A percentile compares a stretch with the other conserved stretches of the same genome.
phyloP scores from a whole-genome alignment of 2,329 filamentous ascomycete genomes.

The Microsporum ferrugineum region DNA sequence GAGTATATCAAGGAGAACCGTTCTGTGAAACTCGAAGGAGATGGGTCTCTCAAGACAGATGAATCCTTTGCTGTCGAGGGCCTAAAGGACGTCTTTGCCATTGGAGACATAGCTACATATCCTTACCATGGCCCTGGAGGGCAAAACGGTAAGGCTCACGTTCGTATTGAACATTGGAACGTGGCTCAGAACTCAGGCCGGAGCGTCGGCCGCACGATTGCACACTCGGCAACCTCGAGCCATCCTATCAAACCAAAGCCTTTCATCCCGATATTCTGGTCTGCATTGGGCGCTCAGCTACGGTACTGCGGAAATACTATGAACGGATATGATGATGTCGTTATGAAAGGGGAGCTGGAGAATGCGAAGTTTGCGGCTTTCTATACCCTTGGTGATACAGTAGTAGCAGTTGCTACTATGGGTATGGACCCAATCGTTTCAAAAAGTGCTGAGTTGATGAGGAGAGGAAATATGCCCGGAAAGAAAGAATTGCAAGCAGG shows the following conservation, averaged over 20 bases:
- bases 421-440: slow-evolving; percentile 75
- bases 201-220: slow-evolving; percentile 64
- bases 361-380: slow-evolving; percentile 79
- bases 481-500: slow-evolving; percentile 62
- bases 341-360: slow-evolving; percentile 64
- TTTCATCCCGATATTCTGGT: slow-evolving; percentile 96
- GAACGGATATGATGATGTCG: slow-evolving; percentile 73
- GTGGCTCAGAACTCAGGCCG: slow-evolving; percentile 90
- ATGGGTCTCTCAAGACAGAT: slow-evolving; percentile 76
- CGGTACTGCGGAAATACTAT: slow-evolving; percentile 85
- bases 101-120: slow-evolving; percentile 91
- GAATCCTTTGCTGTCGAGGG: slow-evolving; percentile 66
- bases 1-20: slow-evolving; percentile 66
- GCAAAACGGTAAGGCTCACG: slow-evolving; percentile 44
- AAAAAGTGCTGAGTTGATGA: slow-evolving; percentile 77
- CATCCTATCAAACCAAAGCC: slow-evolving; percentile 46
- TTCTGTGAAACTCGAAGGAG: slow-evolving; percentile 58
- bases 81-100: slow-evolving; percentile 73
- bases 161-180: slow-evolving; percentile 96
- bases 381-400: slow-evolving; percentile 73
- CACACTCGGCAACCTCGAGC: slow-evolving; percentile 34
- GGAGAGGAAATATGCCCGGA: slow-evolving; percentile 64
- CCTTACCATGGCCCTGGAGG: slow-evolving; percentile 83
- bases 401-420: slow-evolving; percentile 88
- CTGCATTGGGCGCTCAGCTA: slow-evolving; percentile 75